phyloP scores from a whole-genome alignment of 345 rosid genomes.

The Boechera retrofracta region DNA sequence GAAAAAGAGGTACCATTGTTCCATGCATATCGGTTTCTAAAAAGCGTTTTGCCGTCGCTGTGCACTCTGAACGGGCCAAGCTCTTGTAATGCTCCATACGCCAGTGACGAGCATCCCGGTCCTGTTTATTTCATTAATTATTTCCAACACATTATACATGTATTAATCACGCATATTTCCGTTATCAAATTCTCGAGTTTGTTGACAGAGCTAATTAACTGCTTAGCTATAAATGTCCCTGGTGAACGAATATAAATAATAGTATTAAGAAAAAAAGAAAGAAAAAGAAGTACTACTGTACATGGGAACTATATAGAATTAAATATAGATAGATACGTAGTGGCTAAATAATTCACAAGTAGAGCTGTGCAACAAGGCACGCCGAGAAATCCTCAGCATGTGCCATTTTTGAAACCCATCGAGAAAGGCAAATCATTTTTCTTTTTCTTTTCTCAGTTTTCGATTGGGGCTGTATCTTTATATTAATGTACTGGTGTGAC shows the following conservation, averaged over 20 bases:
- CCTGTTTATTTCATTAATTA: conserved; percentile 51
- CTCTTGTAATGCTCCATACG: conserved; percentile 92
- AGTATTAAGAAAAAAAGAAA: neutral
- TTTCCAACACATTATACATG: conserved; percentile 52
- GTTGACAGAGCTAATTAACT: neutral
- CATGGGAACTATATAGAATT: neutral
- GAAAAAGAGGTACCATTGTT: conserved; percentile 50
- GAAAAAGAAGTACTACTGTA: neutral
- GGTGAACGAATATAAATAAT: neutral
- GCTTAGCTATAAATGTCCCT: neutral
- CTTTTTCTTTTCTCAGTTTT: neutral
- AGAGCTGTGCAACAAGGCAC: conserved; percentile 40
- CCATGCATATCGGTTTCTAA: conserved; percentile 80
- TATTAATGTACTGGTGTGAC: neutral
- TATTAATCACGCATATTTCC: neutral
- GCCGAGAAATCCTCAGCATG: conserved; percentile 40
- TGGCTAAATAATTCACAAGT: conserved; percentile 24
- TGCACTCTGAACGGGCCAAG: conserved; percentile 85
- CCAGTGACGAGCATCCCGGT: conserved; percentile 96
- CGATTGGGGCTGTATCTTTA: neutral
- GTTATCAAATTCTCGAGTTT: conserved; percentile 6
- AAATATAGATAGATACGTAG: neutral
- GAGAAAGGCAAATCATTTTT: conserved; percentile 27
- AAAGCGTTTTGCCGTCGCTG: conserved; percentile 77
- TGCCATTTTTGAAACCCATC: conserved; percentile 22